A percentile compares a stretch with the other conserved stretches of the same genome.
Evolutionary conservation across 1,284 basidiomycete genomes (phyloP).

Genomic region (Ustilago lituana): DNA sequence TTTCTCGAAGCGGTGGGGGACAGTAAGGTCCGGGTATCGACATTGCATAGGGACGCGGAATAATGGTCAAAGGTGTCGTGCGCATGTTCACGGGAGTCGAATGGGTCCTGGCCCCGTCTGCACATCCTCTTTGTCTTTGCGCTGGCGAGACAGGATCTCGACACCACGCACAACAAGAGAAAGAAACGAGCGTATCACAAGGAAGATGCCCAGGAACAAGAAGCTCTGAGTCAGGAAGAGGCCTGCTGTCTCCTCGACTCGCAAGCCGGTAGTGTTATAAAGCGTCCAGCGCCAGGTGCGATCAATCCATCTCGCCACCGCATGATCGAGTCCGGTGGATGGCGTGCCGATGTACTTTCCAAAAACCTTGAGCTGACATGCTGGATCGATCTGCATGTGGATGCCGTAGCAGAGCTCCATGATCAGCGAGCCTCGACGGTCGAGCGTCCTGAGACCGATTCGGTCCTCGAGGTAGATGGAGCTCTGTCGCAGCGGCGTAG

Average conservation of each 20-base stretch:
- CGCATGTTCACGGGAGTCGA: conserved; percentile 3
- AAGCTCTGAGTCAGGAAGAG: conserved; percentile 25
- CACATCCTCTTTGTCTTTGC: conserved; percentile 1
- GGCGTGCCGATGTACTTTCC: conserved; percentile 60
- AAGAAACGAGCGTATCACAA: conserved; percentile 16
- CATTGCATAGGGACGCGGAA: too few relatives aligned
- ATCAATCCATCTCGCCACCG: conserved; percentile 24
- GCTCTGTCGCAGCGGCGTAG: conserved; percentile 78
- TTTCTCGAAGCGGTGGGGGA: too few relatives aligned
- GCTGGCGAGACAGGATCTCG: conserved; percentile 8
- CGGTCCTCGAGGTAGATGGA: conserved; percentile 84
- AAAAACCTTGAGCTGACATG: conserved; percentile 61
- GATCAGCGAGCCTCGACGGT: conserved; percentile 73
- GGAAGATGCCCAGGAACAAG: conserved; percentile 22
- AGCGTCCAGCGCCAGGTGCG: conserved; percentile 43
- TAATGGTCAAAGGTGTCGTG: too few relatives aligned
- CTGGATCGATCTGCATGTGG: conserved; percentile 63
- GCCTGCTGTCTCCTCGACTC: conserved; percentile 35
- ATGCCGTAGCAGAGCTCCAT: conserved; percentile 59
- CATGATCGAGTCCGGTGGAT: conserved; percentile 9
- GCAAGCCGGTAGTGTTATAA: conserved; percentile 42
- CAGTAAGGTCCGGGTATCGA: neutral
- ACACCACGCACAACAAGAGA: conserved; percentile 11
- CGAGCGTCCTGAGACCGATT: conserved; percentile 82
- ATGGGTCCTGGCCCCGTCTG: conserved; percentile 27